Percentiles rank a stretch among this genome's conserved stretches.
Conservation (phyloP, 768 basidiomycete genomes). For the Mycena alexandri region DNA sequence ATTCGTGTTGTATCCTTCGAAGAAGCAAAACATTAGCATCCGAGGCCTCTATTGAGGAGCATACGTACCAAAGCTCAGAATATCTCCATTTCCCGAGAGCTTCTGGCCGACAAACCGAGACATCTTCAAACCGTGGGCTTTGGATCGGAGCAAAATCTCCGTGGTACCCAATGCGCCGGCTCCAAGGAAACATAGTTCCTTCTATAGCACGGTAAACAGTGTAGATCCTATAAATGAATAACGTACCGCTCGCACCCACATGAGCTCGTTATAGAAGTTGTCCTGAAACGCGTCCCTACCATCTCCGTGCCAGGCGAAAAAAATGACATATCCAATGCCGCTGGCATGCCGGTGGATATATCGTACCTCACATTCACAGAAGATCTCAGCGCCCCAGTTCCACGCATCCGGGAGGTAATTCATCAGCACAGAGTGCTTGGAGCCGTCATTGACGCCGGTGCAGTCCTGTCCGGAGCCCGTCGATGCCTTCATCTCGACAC, state of each 20-base stretch:
- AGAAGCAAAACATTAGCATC: neutral
- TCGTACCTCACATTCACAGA: slow-evolving; percentile 41
- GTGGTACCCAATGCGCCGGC: slow-evolving; percentile 39
- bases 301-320: slow-evolving; percentile 38
- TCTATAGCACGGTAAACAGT: slow-evolving; percentile 18
- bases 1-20: slow-evolving; percentile 38
- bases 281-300: slow-evolving; percentile 35
- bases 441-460: slow-evolving; percentile 41
- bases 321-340: slow-evolving; percentile 33
- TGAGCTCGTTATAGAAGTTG: slow-evolving; percentile 29
- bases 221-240: neutral
- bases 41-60: neutral
- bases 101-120: slow-evolving; percentile 33
- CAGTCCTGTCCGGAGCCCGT: slow-evolving; percentile 38
- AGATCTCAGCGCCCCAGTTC: slow-evolving; percentile 42
- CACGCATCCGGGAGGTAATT: slow-evolving; percentile 41
- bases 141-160: slow-evolving; percentile 38
- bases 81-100: slow-evolving; percentile 38
- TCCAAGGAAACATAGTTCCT: slow-evolving; percentile 37
- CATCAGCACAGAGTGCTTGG: slow-evolving; percentile 36
- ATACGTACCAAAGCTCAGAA: slow-evolving; percentile 36
- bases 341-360: slow-evolving; percentile 31
- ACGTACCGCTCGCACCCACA: slow-evolving; percentile 39
- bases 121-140: slow-evolving; percentile 29
- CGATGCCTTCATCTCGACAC: slow-evolving; percentile 39